Percentiles rank a stretch among this genome's conserved stretches.
Conservation (phyloP, 2,329 filamentous ascomycete species). For the Drechslera avenae region DNA sequence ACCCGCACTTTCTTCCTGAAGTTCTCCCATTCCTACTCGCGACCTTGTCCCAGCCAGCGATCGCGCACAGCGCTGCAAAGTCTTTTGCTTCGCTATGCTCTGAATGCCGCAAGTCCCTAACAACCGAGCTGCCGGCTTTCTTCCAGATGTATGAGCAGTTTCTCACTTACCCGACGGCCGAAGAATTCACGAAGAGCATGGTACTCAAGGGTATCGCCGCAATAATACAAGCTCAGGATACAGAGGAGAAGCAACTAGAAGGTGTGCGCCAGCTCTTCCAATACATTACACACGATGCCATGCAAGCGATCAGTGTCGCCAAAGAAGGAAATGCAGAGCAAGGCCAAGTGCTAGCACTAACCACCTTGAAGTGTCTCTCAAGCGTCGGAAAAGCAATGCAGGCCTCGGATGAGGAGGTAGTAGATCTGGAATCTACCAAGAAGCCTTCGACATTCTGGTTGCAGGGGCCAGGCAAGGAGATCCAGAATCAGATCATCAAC, state of each 20-base stretch:
- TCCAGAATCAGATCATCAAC: slow-evolving; percentile 59
- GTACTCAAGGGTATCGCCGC: slow-evolving; percentile 75
- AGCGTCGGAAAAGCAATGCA: slow-evolving; percentile 76
- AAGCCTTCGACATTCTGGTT: slow-evolving; percentile 55
- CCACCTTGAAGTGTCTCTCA: slow-evolving; percentile 69
- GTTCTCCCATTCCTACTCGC: slow-evolving; percentile 77
- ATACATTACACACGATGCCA: slow-evolving; percentile 68
- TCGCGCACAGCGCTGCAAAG: slow-evolving; percentile 72
- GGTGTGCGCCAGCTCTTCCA: slow-evolving; percentile 64
- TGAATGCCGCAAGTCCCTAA: slow-evolving; percentile 72
- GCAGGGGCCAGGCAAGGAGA: slow-evolving; percentile 52
- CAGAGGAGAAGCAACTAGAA: slow-evolving; percentile 59
- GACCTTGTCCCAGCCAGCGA: slow-evolving; percentile 65
- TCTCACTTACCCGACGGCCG: slow-evolving; percentile 62
- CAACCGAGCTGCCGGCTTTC: slow-evolving; percentile 69
- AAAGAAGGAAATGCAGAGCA: slow-evolving; percentile 47
- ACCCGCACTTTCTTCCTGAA: slow-evolving; percentile 68
- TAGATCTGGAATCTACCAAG: slow-evolving; percentile 67
- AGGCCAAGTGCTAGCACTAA: slow-evolving; percentile 53
- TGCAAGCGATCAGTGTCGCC: slow-evolving; percentile 38
- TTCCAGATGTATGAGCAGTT: slow-evolving; percentile 73
- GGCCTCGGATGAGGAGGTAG: slow-evolving; percentile 66
- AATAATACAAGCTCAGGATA: slow-evolving; percentile 73
- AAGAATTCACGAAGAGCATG: slow-evolving; percentile 72
- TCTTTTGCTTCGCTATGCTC: slow-evolving; percentile 77